Conservation (phyloP, 2,329 filamentous ascomycete genomes). For the Aspergillus nomiae region DNA sequence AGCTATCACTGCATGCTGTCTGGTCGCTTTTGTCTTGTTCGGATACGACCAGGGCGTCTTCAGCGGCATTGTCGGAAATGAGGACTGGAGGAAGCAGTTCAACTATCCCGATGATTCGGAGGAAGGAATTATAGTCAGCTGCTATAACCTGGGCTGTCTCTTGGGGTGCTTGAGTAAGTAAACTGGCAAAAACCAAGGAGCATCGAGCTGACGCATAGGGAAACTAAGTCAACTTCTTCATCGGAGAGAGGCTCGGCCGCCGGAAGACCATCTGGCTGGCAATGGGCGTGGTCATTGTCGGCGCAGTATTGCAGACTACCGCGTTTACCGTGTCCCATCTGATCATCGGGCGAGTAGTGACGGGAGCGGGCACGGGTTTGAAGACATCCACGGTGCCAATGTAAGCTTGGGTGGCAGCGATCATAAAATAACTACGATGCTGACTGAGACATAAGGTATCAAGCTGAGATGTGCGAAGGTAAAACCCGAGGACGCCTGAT, state of each 20-base stretch:
- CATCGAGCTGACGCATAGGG: neutral
- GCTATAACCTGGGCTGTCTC: constrained; percentile 49
- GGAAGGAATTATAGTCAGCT: constrained; percentile 46
- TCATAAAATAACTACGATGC: neutral
- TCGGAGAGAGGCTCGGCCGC: neutral
- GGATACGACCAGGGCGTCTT: constrained; percentile 56
- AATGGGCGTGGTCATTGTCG: neutral
- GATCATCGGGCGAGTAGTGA: neutral
- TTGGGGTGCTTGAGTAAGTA: constrained; percentile 30
- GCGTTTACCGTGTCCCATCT: neutral
- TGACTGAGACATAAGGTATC: neutral
- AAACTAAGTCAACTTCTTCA: neutral
- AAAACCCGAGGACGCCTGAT: neutral
- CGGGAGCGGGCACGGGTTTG: neutral
- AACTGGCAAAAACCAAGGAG: neutral
- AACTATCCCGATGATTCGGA: constrained; percentile 38
- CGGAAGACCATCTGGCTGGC: neutral
- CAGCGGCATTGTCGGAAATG: constrained; percentile 49
- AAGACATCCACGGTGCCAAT: neutral
- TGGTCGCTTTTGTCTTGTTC: neutral
- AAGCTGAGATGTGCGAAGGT: neutral
- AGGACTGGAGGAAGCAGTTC: constrained; percentile 47
- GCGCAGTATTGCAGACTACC: neutral
- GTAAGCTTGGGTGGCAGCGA: neutral
- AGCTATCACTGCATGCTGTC: neutral